These are phyloP conservation scores for Rutstroemia sydowiana DNA, from an alignment of 2,329 filamentous ascomycete genomes.

Conservation along the genomic window DNA sequence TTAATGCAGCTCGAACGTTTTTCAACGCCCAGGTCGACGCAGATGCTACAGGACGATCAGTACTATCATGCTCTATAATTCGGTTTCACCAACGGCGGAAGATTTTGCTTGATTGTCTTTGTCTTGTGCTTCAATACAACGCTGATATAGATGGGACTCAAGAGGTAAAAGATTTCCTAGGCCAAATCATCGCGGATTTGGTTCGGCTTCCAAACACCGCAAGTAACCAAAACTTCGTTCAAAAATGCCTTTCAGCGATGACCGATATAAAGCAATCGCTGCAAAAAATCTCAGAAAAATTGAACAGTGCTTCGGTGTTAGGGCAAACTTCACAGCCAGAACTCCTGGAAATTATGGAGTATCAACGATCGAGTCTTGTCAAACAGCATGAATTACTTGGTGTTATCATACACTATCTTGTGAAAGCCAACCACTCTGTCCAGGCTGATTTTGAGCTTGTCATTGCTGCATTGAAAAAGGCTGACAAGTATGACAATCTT, in stretches of 20 bases:
- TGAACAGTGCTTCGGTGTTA: conserved; percentile 68
- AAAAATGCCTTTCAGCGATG: conserved; percentile 72
- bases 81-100: conserved; percentile 81
- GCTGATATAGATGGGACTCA: conserved; percentile 31
- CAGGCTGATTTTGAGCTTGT: conserved; percentile 68
- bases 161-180: conserved; percentile 46
- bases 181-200: conserved; percentile 31
- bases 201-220: conserved; percentile 28
- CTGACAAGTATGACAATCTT: conserved; percentile 69
- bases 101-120: conserved; percentile 74
- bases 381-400: conserved; percentile 86
- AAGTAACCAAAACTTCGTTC: conserved; percentile 51
- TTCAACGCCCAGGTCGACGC: conserved; percentile 66
- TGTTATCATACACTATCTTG: conserved; percentile 69
- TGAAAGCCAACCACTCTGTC: conserved; percentile 67
- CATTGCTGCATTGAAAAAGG: conserved; percentile 57
- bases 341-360: conserved; percentile 69
- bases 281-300: conserved; percentile 65
- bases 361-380: conserved; percentile 70
- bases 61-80: conserved; percentile 74
- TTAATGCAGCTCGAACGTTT: conserved; percentile 72
- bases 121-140: conserved; percentile 63
- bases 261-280: conserved; percentile 69
- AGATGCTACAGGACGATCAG: conserved; percentile 60
- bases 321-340: conserved; percentile 57